Evolutionary conservation across 2,329 filamentous ascomycete species (phyloP).

Genomic region (Trichophyton equinum): DNA sequence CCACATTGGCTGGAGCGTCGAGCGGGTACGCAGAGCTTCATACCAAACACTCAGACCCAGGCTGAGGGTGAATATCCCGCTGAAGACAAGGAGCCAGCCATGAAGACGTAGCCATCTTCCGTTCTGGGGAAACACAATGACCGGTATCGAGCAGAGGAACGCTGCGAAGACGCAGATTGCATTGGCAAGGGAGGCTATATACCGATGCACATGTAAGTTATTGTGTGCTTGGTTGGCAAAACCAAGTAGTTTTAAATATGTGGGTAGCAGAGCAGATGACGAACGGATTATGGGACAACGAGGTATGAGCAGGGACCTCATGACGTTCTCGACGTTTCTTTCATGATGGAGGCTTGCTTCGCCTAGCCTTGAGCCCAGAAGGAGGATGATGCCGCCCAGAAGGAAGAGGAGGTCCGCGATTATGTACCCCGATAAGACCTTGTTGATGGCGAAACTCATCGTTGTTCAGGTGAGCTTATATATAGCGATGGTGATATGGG

Average conservation of each 20-base stretch:
- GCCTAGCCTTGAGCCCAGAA: slow-evolving; percentile 42
- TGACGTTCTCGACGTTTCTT: slow-evolving; percentile 39
- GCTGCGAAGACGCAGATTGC: slow-evolving; percentile 58
- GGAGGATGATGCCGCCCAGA: slow-evolving; percentile 38
- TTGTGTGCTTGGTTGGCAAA: not conserved
- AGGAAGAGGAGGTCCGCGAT: slow-evolving; percentile 42
- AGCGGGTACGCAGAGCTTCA: slow-evolving; percentile 55
- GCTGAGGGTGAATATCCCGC: slow-evolving; percentile 51
- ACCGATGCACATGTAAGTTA: not conserved
- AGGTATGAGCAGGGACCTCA: slow-evolving; percentile 39
- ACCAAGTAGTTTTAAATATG: not conserved
- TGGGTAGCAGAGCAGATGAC: slow-evolving; percentile 14
- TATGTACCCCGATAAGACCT: slow-evolving; percentile 41
- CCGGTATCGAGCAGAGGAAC: slow-evolving; percentile 58
- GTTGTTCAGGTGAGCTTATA: not conserved
- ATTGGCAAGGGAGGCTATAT: slow-evolving; percentile 54
- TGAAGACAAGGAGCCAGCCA: slow-evolving; percentile 51
- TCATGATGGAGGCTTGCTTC: slow-evolving; percentile 30
- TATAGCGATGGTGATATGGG: not conserved
- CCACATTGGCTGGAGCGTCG: slow-evolving; percentile 51
- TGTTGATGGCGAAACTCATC: slow-evolving; percentile 34
- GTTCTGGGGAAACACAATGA: slow-evolving; percentile 52
- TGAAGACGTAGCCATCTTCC: slow-evolving; percentile 59
- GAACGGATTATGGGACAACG: slow-evolving; percentile 43
- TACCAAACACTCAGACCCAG: slow-evolving; percentile 61